phyloP scores from a whole-genome alignment of 2,329 filamentous ascomycete genomes.

The Emergomyces africanus region DNA sequence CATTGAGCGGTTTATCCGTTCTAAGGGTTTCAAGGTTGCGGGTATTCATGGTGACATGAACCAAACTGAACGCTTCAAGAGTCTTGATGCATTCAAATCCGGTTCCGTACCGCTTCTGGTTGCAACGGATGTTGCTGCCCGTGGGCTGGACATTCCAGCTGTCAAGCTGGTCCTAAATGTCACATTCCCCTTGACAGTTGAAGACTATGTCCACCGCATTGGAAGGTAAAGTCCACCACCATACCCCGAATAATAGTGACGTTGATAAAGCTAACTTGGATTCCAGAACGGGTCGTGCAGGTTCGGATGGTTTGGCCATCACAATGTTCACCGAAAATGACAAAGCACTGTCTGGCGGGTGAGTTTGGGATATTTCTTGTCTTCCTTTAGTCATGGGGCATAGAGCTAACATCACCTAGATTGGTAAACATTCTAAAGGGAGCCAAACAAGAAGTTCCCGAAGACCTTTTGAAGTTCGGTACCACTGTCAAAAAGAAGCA shows the following conservation, averaged over 20 bases:
- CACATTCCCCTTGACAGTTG: constrained; percentile 87
- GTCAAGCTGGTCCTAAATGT: constrained; percentile 93
- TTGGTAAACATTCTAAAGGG: constrained; percentile 89
- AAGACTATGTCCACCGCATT: constrained; percentile 96
- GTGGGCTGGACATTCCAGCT: constrained; percentile 87
- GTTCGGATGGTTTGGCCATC: constrained; percentile 75
- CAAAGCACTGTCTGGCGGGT: constrained; percentile 81
- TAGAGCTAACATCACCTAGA: constrained; percentile 31
- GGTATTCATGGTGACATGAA: constrained; percentile 89
- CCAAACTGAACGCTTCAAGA: constrained; percentile 77
- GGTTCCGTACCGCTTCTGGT: constrained; percentile 74
- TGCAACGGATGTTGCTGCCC: constrained; percentile 89
- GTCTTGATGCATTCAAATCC: constrained; percentile 80
- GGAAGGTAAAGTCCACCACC: constrained; percentile 39
- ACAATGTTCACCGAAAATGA: constrained; percentile 94
- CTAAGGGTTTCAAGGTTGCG: constrained; percentile 68
- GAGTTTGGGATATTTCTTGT: constrained; percentile 32
- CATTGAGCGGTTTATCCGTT: constrained; percentile 66
- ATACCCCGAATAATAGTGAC: neutral
- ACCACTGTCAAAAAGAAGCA: constrained; percentile 99
- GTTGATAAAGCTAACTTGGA: constrained; percentile 10
- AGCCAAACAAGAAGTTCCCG: constrained; percentile 83
- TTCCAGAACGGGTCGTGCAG: constrained; percentile 72
- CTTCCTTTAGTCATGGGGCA: neutral
- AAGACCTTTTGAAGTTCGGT: constrained; percentile 86